phyloP scores from a whole-genome alignment of 176 grass and related monocot species.

The Juncus inflexus region DNA sequence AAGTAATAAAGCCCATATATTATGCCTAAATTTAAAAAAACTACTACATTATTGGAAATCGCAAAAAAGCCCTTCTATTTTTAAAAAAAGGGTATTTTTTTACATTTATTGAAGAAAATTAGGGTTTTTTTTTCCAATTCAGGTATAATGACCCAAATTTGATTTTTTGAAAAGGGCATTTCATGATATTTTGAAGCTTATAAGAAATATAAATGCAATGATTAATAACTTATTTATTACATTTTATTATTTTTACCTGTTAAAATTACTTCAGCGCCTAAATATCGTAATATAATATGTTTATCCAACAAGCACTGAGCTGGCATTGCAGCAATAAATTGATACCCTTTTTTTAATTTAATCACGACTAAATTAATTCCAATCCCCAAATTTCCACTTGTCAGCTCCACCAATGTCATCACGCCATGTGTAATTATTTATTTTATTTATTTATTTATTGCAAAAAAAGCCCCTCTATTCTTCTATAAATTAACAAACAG shows the following conservation, averaged over 20 bases:
- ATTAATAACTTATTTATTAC: background rate
- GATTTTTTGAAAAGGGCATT: no score
- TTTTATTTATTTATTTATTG: constrained; percentile 67
- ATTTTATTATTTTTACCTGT: constrained; percentile 41
- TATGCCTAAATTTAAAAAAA: background rate
- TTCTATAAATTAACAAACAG: constrained; percentile 24
- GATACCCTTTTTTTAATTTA: constrained; percentile 47
- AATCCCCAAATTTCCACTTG: constrained; percentile 64
- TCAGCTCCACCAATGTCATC: constrained; percentile 50
- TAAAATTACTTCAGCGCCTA: constrained; percentile 55
- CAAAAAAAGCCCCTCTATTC: constrained; percentile 56
- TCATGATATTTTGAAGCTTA: no score
- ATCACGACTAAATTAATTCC: constrained; percentile 44
- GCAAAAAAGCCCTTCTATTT: no score
- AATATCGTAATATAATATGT: constrained; percentile 53
- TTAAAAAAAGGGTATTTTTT: no score
- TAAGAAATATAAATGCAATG: no score
- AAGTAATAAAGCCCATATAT: background rate
- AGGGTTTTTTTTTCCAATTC: no score
- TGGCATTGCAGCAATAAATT: constrained; percentile 59
- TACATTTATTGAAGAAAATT: no score
- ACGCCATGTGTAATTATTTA: constrained; percentile 56
- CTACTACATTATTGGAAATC: no score
- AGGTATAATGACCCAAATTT: no score
- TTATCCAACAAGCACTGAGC: constrained; percentile 60